Conservation (phyloP, 306 rosid genomes). For the Senna siamea region DNA sequence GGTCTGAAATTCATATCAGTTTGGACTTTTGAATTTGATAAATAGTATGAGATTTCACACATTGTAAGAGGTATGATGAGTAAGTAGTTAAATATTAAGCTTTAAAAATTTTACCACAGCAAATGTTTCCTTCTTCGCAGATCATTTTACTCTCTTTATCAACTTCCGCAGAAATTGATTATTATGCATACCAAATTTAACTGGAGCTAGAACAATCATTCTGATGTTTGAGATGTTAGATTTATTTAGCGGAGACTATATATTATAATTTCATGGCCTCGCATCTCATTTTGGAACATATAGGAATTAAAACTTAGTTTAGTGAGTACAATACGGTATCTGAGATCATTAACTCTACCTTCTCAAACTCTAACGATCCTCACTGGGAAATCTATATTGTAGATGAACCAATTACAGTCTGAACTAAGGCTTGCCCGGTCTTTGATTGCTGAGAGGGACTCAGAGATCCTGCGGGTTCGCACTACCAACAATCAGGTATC, state of each 20-base stretch:
- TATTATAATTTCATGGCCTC: too few relatives aligned
- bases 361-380: conserved; percentile 5
- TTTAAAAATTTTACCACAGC: not conserved
- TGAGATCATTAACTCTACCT: conserved; percentile 17
- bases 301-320: not conserved
- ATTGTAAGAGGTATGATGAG: too few relatives aligned
- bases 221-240: not conserved
- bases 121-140: not conserved
- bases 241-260: not conserved
- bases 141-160: too few relatives aligned
- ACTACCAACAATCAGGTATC: conserved; percentile 88
- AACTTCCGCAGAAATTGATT: too few relatives aligned
- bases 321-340: not conserved
- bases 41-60: too few relatives aligned
- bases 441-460: conserved; percentile 87
- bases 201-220: not conserved
- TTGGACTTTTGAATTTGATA: not conserved
- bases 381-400: conserved; percentile 34
- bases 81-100: conserved; percentile 10
- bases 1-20: too few relatives aligned
- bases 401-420: conserved; percentile 92
- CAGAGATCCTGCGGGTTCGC: conserved; percentile 80
- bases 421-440: conserved; percentile 97
- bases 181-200: too few relatives aligned
- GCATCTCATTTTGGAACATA: too few relatives aligned